Evolutionary conservation across 2,329 filamentous ascomycete genomes (phyloP).

Genomic region (Tricladium varicosporioides): DNA sequence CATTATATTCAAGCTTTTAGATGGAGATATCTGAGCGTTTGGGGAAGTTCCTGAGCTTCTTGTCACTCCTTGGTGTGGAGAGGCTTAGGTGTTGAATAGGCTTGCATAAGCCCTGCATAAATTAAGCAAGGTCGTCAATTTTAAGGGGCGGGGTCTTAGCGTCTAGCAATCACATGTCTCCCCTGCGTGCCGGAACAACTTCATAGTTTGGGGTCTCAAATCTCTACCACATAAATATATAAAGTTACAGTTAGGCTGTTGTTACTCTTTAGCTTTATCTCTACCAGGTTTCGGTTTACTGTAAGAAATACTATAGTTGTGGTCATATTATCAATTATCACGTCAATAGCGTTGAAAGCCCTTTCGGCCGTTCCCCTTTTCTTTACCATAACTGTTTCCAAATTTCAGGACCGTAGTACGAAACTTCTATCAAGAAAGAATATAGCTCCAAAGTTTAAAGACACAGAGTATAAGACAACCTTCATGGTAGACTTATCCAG

Average conservation of each 20-base stretch:
- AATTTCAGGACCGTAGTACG: conserved; percentile 6
- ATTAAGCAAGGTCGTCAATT: background rate
- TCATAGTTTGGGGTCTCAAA: too few relatives aligned
- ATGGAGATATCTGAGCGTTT: background rate
- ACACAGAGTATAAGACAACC: conserved; percentile 7
- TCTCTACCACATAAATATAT: too few relatives aligned
- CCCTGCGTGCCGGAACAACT: too few relatives aligned
- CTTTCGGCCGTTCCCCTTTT: conserved; percentile 5
- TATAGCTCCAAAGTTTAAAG: conserved; percentile 10
- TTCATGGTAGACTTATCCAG: conserved; percentile 7
- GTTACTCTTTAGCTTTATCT: too few relatives aligned
- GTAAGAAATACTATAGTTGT: conserved; percentile 7
- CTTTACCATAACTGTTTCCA: conserved; percentile 5
- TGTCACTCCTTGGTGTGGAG: background rate
- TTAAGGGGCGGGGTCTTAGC: too few relatives aligned
- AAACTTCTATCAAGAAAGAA: conserved; percentile 8
- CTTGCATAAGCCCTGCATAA: conserved; percentile 18
- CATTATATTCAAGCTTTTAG: conserved; percentile 3
- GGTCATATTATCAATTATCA: conserved; percentile 5
- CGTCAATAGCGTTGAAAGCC: conserved; percentile 6
- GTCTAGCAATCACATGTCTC: too few relatives aligned
- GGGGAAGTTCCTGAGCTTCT: too few relatives aligned
- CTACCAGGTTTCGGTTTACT: too few relatives aligned
- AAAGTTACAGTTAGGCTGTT: too few relatives aligned
- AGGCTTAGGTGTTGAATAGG: conserved; percentile 1